A percentile compares a stretch with the other conserved stretches of the same genome.
Evolutionary conservation across 345 rosid genomes (phyloP).

Genomic region (Brassica napus): Da-Ae NC_063445.1:9291501-9292000

Average conservation of each 20-base stretch:
- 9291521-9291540: slow-evolving; percentile 18
- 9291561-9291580: background rate
- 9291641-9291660: slow-evolving; percentile 39
- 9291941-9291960: too few relatives aligned
- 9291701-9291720: slow-evolving; percentile 27
- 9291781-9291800: background rate
- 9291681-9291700: slow-evolving; percentile 37
- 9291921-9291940: too few relatives aligned
- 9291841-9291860: too few relatives aligned
- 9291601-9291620: slow-evolving; percentile 38
- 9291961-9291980: too few relatives aligned
- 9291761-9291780: slow-evolving; percentile 26
- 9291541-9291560: slow-evolving; percentile 20
- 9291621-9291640: slow-evolving; percentile 33
- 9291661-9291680: slow-evolving; percentile 4
- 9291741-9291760: slow-evolving; percentile 20
- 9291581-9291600: slow-evolving; percentile 32
- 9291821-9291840: too few relatives aligned
- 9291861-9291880: too few relatives aligned
- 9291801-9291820: too few relatives aligned
- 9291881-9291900: too few relatives aligned
- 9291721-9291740: slow-evolving; percentile 3
- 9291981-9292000: too few relatives aligned
- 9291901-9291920: too few relatives aligned
- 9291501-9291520: background rate